Evolutionary conservation across 345 rosid genomes (phyloP), one percentile per base, ranked within the genome.

Genomic region (Lepidium sativum): DNA sequence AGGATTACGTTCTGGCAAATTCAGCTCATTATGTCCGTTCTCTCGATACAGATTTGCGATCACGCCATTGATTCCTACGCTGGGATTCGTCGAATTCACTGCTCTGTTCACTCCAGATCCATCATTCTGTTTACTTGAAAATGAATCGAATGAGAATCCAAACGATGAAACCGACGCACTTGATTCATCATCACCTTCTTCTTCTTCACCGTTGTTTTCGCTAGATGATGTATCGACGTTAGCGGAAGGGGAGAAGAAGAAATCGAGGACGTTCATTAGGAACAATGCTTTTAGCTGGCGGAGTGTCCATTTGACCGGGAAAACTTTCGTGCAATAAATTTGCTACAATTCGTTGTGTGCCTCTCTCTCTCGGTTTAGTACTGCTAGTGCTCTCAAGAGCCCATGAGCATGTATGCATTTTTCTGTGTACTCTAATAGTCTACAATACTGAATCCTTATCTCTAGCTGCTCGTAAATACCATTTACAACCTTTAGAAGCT

Each of bases 31-130:
- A n/a, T 38, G 69, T 51, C 71, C 70, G 4, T 53, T 77, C 11
- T 67, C 73, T 60, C 56, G 77, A 41, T 77, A 80, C 45, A 86
- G 67, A 78, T 79, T 73, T 21, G 74, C 70, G 62, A 92, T 65
- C 69, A 83, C 18, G 56, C 82, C 85, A 49, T 33, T 74, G 31
- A 63, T 68, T 18, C 47, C 70, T 12, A 34, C 70, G 10, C 11
- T 63, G 2, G 17, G 71, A 20, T 74, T 56, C 60, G 63, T 32
- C 66, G 69, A 21, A 64, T 43, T 45, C 42, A 74, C 70, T 18
- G 60, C 70, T 15, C 40, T 56, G 47, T 45, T 41, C 33, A 37
- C 67, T 74, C 68, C 75, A 11, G 59, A 54, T 44, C 61, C 76
- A 57, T 48, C 52, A 68, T 75, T 75, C 45, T 44, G 61, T 40